Percentiles rank a stretch among this genome's conserved stretches.
phyloP scores from a whole-genome alignment of 2,329 filamentous ascomycete species.

The Fusarium papillatum region DNA sequence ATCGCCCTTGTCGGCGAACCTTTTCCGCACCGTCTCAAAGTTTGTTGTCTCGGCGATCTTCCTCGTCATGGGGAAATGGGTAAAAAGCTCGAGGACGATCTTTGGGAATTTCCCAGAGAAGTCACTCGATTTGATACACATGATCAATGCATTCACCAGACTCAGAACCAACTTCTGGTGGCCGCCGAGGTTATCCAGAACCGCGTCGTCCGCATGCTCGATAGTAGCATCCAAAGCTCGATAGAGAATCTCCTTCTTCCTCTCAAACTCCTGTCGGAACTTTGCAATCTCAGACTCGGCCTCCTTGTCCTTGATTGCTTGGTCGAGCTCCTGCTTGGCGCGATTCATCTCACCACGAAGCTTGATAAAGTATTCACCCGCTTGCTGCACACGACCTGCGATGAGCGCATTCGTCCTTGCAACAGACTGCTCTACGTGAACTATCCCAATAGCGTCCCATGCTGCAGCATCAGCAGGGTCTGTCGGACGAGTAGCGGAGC shows the following conservation, averaged over 20 bases:
- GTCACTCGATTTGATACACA: constrained; percentile 66
- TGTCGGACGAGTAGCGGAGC: constrained; percentile 57
- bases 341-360: constrained; percentile 63
- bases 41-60: constrained; percentile 75
- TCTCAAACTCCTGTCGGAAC: constrained; percentile 57
- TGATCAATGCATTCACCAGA: constrained; percentile 66
- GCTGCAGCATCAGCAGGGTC: constrained; percentile 62
- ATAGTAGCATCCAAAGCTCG: constrained; percentile 67
- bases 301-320: constrained; percentile 58
- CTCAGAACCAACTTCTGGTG: constrained; percentile 69
- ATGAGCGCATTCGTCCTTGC: constrained; percentile 55
- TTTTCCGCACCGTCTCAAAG: constrained; percentile 73
- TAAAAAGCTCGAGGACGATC: constrained; percentile 71
- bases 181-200: constrained; percentile 69
- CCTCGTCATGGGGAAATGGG: constrained; percentile 72
- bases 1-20: constrained; percentile 75
- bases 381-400: constrained; percentile 63
- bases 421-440: constrained; percentile 59
- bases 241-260: constrained; percentile 63
- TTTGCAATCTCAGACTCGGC: constrained; percentile 51
- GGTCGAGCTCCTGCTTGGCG: constrained; percentile 59
- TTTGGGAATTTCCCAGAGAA: constrained; percentile 68
- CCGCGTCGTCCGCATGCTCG: constrained; percentile 66
- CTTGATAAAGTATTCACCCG: constrained; percentile 63
- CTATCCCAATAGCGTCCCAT: constrained; percentile 67